Evolutionary conservation across 2,329 filamentous ascomycete genomes (phyloP).

Genomic region (Aspergillus brunneoviolaceus): DNA sequence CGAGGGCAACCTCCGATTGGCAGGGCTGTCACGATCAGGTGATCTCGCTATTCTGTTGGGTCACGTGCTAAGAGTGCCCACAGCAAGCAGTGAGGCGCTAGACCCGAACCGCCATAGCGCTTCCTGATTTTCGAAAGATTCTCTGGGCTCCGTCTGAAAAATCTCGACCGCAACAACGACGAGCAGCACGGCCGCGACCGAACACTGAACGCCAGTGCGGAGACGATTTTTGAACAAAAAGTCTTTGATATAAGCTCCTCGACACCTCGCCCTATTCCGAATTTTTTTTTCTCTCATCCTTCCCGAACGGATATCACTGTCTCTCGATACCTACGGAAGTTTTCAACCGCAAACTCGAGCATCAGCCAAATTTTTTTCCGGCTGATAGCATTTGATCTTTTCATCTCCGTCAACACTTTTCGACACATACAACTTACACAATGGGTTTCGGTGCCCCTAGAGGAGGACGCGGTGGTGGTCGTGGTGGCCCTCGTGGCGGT

Average conservation of each 20-base stretch:
- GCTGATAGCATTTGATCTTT: conserved; percentile 11
- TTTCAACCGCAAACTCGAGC: conserved; percentile 4
- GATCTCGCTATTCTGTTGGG: conserved; percentile 21
- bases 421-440: conserved; percentile 21
- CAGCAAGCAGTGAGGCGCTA: conserved; percentile 26
- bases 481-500: conserved; percentile 30
- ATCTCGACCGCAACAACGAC: conserved; percentile 42
- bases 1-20: conserved; percentile 12
- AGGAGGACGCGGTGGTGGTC: conserved; percentile 24
- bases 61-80: conserved; percentile 26
- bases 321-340: conserved; percentile 7
- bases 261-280: conserved; percentile 11
- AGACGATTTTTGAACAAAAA: conserved; percentile 24
- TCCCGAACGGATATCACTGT: conserved; percentile 11
- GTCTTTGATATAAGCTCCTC: conserved; percentile 20
- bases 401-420: conserved; percentile 8
- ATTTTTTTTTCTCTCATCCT: not conserved
- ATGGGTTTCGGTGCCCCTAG: conserved; percentile 37
- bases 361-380: conserved; percentile 11
- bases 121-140: conserved; percentile 42
- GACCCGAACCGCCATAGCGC: conserved; percentile 27
- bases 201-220: conserved; percentile 29
- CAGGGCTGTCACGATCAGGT: conserved; percentile 31
- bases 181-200: conserved; percentile 36
- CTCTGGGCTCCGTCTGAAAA: conserved; percentile 38